Evolutionary conservation across 2,329 filamentous ascomycete genomes (phyloP).

Genomic region (Sclerotinia minor): DNA sequence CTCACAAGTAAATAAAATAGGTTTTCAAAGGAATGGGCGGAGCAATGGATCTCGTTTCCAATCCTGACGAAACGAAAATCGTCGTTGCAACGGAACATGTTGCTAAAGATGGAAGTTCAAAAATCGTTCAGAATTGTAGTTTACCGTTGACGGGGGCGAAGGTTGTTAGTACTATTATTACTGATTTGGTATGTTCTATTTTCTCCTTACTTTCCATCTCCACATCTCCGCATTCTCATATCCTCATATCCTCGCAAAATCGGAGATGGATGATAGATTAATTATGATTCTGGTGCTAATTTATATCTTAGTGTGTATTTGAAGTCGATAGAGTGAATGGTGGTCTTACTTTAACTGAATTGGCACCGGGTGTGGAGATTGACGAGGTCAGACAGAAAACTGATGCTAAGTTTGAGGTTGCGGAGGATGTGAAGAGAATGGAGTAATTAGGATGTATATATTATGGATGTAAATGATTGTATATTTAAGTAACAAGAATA

Average conservation of each 20-base stretch:
- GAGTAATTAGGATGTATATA: constrained; percentile 30
- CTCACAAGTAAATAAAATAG: neutral
- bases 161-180: constrained; percentile 70
- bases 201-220: accelerated
- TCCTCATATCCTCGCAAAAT: too few relatives aligned
- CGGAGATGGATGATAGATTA: neutral
- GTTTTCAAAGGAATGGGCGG: constrained; percentile 80
- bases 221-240: neutral
- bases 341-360: constrained; percentile 65
- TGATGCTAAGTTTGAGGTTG: constrained; percentile 65
- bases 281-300: neutral
- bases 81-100: constrained; percentile 69
- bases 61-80: constrained; percentile 69
- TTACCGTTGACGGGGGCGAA: constrained; percentile 65
- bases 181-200: constrained; percentile 60
- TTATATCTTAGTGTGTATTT: constrained; percentile 61
- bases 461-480: neutral
- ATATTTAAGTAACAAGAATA: neutral
- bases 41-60: constrained; percentile 71
- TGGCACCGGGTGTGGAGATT: constrained; percentile 66
- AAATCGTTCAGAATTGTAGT: constrained; percentile 64
- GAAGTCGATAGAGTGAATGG: constrained; percentile 64
- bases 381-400: constrained; percentile 71
- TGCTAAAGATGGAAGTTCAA: constrained; percentile 65
- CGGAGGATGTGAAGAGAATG: constrained; percentile 56